Base-by-base conservation (phyloP, 169 alveolate species). In the Plasmodium gaboni region DNA sequence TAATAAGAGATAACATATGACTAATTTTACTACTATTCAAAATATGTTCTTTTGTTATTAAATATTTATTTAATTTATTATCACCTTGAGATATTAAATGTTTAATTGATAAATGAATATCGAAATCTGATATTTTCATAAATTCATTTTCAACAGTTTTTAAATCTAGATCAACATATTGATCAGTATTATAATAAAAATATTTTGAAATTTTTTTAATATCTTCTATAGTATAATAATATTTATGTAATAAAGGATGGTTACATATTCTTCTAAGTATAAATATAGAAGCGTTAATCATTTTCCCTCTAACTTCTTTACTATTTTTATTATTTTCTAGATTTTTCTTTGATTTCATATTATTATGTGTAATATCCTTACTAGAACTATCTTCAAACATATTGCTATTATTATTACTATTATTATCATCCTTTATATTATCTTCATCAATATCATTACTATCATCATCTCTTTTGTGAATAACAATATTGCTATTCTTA, bases 221-320 rank as follows among this genome's bases (percentile, higher is more conserved):
- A 48, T 89, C 94, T 42, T 95, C 95, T 15, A 92, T 89, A 50
- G 93, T 86, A 67, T 92, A 94, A 78, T 85, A 96, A 64, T 91
- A 87, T 64, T 94, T 95, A 89, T 95, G 95, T 73, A 97, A 89
- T 6, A 97, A 92, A 17, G 98, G 96, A 73, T 97, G 98, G 74
- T 97, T 97, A 91, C 98, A 96, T 53, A 97, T 96, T 44, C 98
- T 91, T 24, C 98, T 74, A 85, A 97, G 88, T 38, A 97, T 95
- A 70, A 93, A 96, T 2, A 96, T 74, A 7, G 96, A 89, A 13
- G 97, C 95, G 59, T 95, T 96, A 22, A 96, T 96, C 73, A 94
- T 93, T 69, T 73, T 74, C 12, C 92, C 80, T 89, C 95, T 51
- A 17, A 76, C 94, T 26, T 94, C 88, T 5, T 74, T 87, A n/a